These are phyloP conservation scores for Diutina mesorugosa DNA, from an alignment of 1,139 yeast genomes.

Conservation along the genomic window DNA sequence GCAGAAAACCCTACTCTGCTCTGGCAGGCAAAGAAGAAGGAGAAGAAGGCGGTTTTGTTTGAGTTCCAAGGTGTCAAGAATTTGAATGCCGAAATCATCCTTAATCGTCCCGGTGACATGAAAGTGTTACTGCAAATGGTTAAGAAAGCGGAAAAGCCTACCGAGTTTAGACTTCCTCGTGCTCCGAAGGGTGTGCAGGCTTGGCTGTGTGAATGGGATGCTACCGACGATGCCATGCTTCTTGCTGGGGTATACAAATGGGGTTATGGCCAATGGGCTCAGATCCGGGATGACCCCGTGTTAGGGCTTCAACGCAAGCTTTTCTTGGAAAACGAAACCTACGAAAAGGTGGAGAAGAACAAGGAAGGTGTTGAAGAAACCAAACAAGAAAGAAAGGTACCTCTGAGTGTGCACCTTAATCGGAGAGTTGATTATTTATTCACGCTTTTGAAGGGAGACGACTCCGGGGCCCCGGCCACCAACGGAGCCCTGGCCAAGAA, in stretches of 20 bases:
- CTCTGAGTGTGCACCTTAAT: conserved; percentile 90
- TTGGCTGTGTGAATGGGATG: conserved; percentile 86
- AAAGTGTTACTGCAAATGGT: conserved; percentile 23
- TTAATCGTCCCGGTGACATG: conserved; percentile 78
- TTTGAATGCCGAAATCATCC: conserved; percentile 78
- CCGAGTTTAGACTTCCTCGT: conserved; percentile 42
- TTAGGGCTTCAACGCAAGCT: conserved; percentile 77
- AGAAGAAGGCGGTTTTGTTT: conserved; percentile 75
- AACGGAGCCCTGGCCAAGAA: not conserved
- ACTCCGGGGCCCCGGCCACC: conserved; percentile 13
- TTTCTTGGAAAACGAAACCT: conserved; percentile 32
- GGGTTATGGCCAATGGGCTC: conserved; percentile 94
- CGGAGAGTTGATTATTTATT: conserved; percentile 85
- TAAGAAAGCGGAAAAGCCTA: conserved; percentile 34
- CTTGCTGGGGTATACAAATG: conserved; percentile 80
- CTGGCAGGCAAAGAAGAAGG: conserved; percentile 56
- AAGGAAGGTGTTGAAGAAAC: conserved; percentile 13
- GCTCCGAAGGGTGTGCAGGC: conserved; percentile 74
- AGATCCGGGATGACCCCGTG: conserved; percentile 90
- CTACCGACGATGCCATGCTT: conserved; percentile 74
- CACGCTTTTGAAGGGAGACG: conserved; percentile 45
- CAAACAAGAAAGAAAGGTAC: conserved; percentile 34
- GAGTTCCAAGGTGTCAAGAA: conserved; percentile 83
- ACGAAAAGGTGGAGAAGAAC: conserved; percentile 8
- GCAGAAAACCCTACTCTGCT: conserved; percentile 26